phyloP scores from a whole-genome alignment of 2,329 filamentous ascomycete species.

The Pseudocercospora macadamiae region DNA sequence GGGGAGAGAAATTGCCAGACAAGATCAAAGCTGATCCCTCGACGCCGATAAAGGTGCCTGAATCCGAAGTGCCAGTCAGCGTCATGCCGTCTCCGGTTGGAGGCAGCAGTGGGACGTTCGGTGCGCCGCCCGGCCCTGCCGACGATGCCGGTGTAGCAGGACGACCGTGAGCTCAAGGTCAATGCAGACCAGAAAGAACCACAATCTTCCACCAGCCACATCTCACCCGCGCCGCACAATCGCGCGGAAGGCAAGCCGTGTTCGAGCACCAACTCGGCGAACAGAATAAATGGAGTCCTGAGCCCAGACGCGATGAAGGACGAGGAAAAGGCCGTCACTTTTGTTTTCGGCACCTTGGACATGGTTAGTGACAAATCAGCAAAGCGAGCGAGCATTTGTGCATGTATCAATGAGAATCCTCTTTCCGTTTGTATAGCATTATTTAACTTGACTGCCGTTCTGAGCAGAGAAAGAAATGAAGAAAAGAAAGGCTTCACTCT shows the following conservation, averaged over 20 bases:
- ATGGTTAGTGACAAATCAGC: neutral
- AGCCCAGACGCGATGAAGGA: constrained; percentile 9
- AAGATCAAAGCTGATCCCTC: constrained; percentile 63
- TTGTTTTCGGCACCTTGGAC: neutral
- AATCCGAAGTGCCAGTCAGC: constrained; percentile 28
- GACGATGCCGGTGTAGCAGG: constrained; percentile 3
- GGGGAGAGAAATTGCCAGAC: constrained; percentile 76
- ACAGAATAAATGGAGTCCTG: neutral
- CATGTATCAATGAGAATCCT: neutral
- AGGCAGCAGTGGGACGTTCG: neutral
- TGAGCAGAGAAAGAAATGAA: neutral
- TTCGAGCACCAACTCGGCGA: neutral
- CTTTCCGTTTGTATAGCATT: constrained; percentile 7
- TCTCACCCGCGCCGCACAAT: neutral
- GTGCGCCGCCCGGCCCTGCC: constrained; percentile 3
- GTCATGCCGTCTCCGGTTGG: constrained; percentile 4
- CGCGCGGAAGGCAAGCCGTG: constrained; percentile 3
- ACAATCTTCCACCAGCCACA: neutral
- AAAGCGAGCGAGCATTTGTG: constrained; percentile 9
- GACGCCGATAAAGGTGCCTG: constrained; percentile 70
- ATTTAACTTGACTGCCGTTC: neutral
- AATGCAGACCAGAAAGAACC: neutral
- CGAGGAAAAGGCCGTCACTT: neutral
- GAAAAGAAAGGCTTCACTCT: neutral
- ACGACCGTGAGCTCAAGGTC: neutral